phyloP scores from a whole-genome alignment of 2,329 filamentous ascomycete genomes.

The Trichoderma asperellum region DNA sequence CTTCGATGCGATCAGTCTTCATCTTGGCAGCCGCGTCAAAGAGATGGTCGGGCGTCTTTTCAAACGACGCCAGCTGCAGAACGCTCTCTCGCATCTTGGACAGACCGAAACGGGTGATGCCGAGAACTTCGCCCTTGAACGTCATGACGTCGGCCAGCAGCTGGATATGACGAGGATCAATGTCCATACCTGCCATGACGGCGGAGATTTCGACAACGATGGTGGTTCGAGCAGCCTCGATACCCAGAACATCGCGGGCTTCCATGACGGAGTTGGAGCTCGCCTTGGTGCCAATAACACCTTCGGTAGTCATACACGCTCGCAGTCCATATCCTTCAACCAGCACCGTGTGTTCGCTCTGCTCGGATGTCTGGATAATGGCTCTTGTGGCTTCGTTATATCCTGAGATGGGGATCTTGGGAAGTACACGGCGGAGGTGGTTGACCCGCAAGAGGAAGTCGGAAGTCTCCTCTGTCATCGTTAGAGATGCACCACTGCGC shows the following conservation, averaged over 20 bases:
- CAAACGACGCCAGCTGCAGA: constrained; percentile 90
- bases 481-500: constrained; percentile 45
- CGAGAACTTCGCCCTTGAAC: constrained; percentile 94
- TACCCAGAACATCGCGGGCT: constrained; percentile 82
- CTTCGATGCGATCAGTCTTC: constrained; percentile 90
- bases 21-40: constrained; percentile 93
- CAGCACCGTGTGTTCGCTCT: constrained; percentile 71
- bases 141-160: constrained; percentile 98
- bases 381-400: constrained; percentile 84
- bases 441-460: constrained; percentile 77
- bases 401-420: constrained; percentile 83
- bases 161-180: constrained; percentile 97
- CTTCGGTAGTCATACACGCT: constrained; percentile 90
- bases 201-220: constrained; percentile 85
- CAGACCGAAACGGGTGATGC: constrained; percentile 94
- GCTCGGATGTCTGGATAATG: constrained; percentile 81
- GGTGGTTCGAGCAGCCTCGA: constrained; percentile 88
- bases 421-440: constrained; percentile 79
- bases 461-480: constrained; percentile 47
- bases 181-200: constrained; percentile 93
- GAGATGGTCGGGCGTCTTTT: constrained; percentile 96
- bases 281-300: constrained; percentile 77
- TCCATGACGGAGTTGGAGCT: constrained; percentile 91
- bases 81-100: constrained; percentile 96
- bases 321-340: constrained; percentile 94